Evolutionary conservation across 768 basidiomycete species (phyloP), one percentile per base, ranked within the genome.

Genomic region (Macrolepiota albuminosa): DNA sequence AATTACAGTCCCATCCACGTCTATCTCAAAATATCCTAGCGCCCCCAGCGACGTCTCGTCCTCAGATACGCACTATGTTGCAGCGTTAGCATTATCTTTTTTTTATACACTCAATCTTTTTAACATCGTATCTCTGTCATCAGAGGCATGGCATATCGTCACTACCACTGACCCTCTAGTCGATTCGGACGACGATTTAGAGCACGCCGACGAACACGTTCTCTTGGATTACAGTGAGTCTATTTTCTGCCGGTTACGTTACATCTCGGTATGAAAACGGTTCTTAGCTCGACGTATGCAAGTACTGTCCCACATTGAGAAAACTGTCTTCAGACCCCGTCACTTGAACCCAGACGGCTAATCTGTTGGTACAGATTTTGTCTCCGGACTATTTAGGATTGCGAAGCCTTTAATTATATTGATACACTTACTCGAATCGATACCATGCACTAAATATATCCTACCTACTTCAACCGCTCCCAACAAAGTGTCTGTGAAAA

Each of bases 111-210:
- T 42, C 49, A n/a, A 31, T 24, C 33, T 52, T 11, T 18, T n/a
- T 50, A 50, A 61, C 55, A 45, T 48, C 54, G 29, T 54, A 61
- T 49, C 57, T 49, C 58, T 59, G 24, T 73, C 18, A 5, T 31
- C 40, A 92, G 90, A 91, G 59, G 88, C 89, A 7, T 91, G 88
- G 88, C 84, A 87, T 65, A 73, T 83, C 36, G 79, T 85, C 33
- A 78, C 78, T 42, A 82, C 80, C 31, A 78, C 78, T 39, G 88
- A 91, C 67, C 86, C 89, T 16, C 74, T 91, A 16, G 75, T 73
- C 13, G 88, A 89, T 72, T 90, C 89, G 13, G 89, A 91, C 64
- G 87, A 87, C 42, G 90, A 92, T 66, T 71, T 64, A 36, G 66
- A 66, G 33, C 54, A 77, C 57, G 75, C 78, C 57, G 87, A 90